Percentiles rank a stretch among this genome's conserved stretches.
phyloP scores from a whole-genome alignment of 257 asterid species.

The Scutellaria barbata region DNA sequence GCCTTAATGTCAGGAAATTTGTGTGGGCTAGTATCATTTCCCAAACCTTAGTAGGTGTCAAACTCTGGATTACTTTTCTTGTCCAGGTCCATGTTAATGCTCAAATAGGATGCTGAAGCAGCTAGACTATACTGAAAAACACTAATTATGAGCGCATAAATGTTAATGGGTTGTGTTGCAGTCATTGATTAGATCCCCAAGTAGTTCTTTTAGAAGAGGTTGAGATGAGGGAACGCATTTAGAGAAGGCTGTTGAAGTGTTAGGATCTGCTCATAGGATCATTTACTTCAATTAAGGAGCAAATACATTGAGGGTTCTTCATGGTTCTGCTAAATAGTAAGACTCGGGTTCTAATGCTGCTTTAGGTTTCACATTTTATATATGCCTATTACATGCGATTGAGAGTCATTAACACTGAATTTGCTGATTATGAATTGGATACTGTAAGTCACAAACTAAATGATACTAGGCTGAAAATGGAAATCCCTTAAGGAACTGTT shows the following conservation, averaged over 20 bases:
- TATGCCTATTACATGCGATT: neutral
- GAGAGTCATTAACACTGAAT: neutral
- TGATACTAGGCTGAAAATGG: slow-evolving; percentile 11
- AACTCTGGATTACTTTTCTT: neutral
- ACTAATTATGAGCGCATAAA: neutral
- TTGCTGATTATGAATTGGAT: neutral
- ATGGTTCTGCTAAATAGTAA: slow-evolving; percentile 1
- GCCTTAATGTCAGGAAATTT: neutral
- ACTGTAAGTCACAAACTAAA: neutral
- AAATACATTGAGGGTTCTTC: slow-evolving; percentile 5
- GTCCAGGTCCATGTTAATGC: neutral
- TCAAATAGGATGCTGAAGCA: neutral
- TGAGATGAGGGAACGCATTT: slow-evolving; percentile 14
- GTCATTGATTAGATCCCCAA: neutral
- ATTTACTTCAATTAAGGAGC: neutral
- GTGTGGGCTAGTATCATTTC: neutral
- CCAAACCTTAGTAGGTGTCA: neutral
- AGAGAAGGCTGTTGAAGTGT: neutral
- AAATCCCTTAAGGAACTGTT: neutral
- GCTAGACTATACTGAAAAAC: neutral
- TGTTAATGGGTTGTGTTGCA: slow-evolving; percentile 8
- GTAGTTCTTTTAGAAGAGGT: slow-evolving; percentile 11
- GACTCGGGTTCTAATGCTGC: slow-evolving; percentile 3
- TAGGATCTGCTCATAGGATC: neutral
- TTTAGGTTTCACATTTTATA: neutral